These are phyloP conservation scores for Trichoderma cornu-damae DNA, from an alignment of 2,329 filamentous ascomycete species.

Conservation along the genomic window DNA sequence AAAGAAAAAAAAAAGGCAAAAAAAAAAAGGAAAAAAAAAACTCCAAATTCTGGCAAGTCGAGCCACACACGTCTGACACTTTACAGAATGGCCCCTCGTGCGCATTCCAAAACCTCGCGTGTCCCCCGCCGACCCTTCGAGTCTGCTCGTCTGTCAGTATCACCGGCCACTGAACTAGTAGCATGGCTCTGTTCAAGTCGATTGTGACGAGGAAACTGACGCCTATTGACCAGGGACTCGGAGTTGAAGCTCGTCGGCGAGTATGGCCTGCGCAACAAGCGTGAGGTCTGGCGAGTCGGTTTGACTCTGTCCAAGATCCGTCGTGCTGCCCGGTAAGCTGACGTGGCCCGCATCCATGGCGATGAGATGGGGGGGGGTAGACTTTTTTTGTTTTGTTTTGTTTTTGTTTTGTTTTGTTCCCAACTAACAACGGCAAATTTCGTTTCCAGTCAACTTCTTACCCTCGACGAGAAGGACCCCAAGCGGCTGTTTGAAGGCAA, in stretches of 20 bases:
- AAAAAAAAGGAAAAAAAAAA: slow-evolving; percentile 37
- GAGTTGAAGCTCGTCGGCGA: slow-evolving; percentile 99
- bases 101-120: slow-evolving; percentile 99
- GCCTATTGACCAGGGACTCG: slow-evolving; percentile 71
- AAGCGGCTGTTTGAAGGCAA: slow-evolving; percentile 99
- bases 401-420: too few species aligned
- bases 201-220: slow-evolving; percentile 69
- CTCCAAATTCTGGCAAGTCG: slow-evolving; percentile 6
- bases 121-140: slow-evolving; percentile 97
- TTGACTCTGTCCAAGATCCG: slow-evolving; percentile 99
- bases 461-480: slow-evolving; percentile 99
- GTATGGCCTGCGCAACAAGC: slow-evolving; percentile 99
- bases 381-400: too few species aligned
- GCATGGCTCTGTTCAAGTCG: slow-evolving; percentile 98
- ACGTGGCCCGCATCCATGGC: too few species aligned
- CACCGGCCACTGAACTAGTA: slow-evolving; percentile 95
- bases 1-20: too few species aligned
- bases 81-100: slow-evolving; percentile 44
- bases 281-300: slow-evolving; percentile 99
- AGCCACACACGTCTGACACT: slow-evolving; percentile 28
- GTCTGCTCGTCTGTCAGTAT: slow-evolving; percentile 99
- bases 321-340: slow-evolving; percentile 93
- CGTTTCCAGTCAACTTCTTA: slow-evolving; percentile 89
- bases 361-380: too few species aligned
- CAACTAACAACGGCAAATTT: neutral